phyloP scores from a whole-genome alignment of 31 red algal species.

The Endocladia muricata region DNA sequence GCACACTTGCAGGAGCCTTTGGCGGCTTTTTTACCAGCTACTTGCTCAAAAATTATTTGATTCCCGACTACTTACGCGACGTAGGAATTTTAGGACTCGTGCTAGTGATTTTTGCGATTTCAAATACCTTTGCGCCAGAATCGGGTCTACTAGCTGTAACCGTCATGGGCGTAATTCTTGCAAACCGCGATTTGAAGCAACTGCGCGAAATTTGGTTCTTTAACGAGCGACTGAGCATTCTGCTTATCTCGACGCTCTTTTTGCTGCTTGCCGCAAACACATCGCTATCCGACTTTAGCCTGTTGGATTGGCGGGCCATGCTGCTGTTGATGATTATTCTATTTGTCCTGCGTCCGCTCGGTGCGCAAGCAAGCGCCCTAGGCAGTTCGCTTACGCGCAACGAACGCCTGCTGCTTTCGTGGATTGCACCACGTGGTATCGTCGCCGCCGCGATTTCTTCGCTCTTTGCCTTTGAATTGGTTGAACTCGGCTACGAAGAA shows the following conservation, averaged over 20 bases:
- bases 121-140: slow-evolving; percentile 13
- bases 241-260: slow-evolving; percentile 14
- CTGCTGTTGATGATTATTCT: not conserved
- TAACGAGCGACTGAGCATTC: slow-evolving; percentile 13
- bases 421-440: slow-evolving; percentile 22
- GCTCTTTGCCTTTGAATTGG: not conserved
- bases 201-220: not conserved
- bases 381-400: not conserved
- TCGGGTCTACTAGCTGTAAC: slow-evolving; percentile 8
- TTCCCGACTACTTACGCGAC: not conserved
- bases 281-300: not conserved
- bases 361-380: not conserved
- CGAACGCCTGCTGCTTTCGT: not conserved
- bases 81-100: not conserved
- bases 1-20: not conserved
- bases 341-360: slow-evolving; percentile 9
- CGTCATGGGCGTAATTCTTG: slow-evolving; percentile 11
- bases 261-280: slow-evolving; percentile 14
- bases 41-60: not conserved
- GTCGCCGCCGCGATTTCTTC: slow-evolving; percentile 13
- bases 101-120: not conserved
- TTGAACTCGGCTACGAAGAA: not conserved
- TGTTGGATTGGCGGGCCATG: not conserved
- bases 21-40: not conserved
- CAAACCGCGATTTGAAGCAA: not conserved